These are phyloP conservation scores for Mortierella sp. DNA, from an alignment of 371 early-diverging fungal genomes.

Conservation along the genomic window DNA sequence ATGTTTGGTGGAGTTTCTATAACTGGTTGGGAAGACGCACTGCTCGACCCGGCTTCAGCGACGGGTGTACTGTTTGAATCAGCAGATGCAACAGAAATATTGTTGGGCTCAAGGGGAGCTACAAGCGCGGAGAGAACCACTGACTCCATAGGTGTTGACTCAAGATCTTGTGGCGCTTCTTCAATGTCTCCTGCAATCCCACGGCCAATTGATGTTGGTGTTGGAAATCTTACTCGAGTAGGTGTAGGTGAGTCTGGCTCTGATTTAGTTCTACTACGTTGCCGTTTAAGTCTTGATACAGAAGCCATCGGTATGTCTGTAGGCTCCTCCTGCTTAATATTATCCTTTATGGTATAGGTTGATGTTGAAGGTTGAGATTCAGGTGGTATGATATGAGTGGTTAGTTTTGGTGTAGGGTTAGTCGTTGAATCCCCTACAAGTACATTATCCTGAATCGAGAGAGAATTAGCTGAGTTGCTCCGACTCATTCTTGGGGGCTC, in stretches of 20 bases:
- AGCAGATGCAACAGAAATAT: background rate
- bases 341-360: background rate
- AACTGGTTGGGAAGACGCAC: background rate
- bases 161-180: background rate
- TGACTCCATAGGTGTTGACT: background rate
- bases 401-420: background rate
- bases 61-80: background rate
- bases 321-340: background rate
- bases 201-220: constrained; percentile 28
- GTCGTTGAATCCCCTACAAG: too few species aligned
- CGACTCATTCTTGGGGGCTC: background rate
- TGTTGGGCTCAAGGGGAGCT: background rate
- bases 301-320: background rate
- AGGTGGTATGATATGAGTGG: background rate
- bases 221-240: constrained; percentile 19
- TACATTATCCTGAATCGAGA: background rate
- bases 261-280: constrained; percentile 10
- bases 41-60: background rate
- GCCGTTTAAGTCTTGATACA: background rate
- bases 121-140: background rate
- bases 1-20: background rate
- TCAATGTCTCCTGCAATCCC: constrained; percentile 16
- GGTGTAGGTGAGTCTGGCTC: constrained; percentile 13
- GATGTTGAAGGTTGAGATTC: background rate
- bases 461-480: background rate